Base-by-base conservation (phyloP, 108 stramenopile genomes). In the Nitzschia palea region DNA sequence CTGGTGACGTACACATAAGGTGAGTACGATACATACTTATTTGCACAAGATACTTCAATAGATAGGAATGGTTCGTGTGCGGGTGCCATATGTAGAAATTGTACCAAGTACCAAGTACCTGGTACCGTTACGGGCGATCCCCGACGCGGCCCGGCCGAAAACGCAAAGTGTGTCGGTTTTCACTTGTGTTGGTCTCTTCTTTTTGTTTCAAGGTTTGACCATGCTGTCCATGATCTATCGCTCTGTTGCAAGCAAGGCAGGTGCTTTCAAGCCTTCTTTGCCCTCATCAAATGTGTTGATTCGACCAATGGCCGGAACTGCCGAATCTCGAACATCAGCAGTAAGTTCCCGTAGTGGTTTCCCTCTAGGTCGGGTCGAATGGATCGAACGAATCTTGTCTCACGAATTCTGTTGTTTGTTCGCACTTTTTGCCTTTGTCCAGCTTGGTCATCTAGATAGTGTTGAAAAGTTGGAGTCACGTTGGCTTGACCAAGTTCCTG, bases 391-490 rank as follows among this genome's bases (percentile, higher is more conserved):
- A 31, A 12, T 28, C 17, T 43, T 68, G 4, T 44, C 18, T 4
- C 37, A 40, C 1, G 30, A 47, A 58, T 17, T 51, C 10, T 31
- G n/a, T n/a, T n/a, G n/a, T n/a, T n/a, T n/a, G 9, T 1, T 29
- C 25, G 6, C 29, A 26, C 22, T 27, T 51, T 61, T 1, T 43
- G 28, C 15, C 5, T 44, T 0, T 22, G n/a, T 34, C 25, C 60
- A 94, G 93, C 77, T 94, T 5, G 78, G 79, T 31, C 85, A 85
- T 37, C 83, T 94, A 22, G 93, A 94, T 40, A 83, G 78, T 59
- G 79, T 90, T 29, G 86, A 90, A 44, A 80, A 88, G 48, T 30
- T 94, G 33, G 65, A 87, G 48, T 79, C 78, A 12, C 81, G 86
- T 23, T 77, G 79, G 14, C 80, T 78, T 32, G 86, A 82, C 23